These are phyloP conservation scores for Lyophyllum decastes DNA, from an alignment of 768 basidiomycete species.

Conservation along the genomic window DNA sequence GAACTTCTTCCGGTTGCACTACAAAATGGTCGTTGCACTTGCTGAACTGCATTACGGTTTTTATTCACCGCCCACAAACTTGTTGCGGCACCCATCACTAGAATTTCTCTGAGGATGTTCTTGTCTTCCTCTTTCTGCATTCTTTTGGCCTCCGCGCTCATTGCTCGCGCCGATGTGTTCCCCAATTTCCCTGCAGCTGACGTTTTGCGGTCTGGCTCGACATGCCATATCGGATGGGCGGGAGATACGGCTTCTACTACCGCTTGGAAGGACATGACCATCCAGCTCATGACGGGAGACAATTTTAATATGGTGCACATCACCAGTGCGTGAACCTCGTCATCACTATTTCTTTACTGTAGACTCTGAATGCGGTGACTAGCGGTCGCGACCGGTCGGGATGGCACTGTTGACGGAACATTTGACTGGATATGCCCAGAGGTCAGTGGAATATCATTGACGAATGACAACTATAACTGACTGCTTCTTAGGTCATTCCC, in stretches of 20 bases:
- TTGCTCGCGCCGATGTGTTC: slow-evolving; percentile 52
- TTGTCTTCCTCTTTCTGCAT: not conserved
- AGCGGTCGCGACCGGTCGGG: slow-evolving; percentile 63
- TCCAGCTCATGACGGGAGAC: slow-evolving; percentile 79
- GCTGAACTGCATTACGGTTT: not conserved
- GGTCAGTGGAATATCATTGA: slow-evolving; percentile 26
- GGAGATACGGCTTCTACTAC: slow-evolving; percentile 53
- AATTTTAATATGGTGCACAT: slow-evolving; percentile 71
- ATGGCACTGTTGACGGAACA: slow-evolving; percentile 56
- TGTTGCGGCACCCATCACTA: not conserved
- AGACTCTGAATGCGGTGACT: not conserved
- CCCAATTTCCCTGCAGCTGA: slow-evolving; percentile 65
- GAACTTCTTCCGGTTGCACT: not conserved
- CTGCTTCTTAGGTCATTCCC: slow-evolving; percentile 49
- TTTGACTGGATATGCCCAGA: slow-evolving; percentile 64
- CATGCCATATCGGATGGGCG: slow-evolving; percentile 63
- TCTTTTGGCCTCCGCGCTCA: slow-evolving; percentile 27
- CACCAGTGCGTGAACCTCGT: slow-evolving; percentile 49
- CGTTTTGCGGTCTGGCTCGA: slow-evolving; percentile 53
- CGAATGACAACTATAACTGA: not conserved
- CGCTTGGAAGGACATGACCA: slow-evolving; percentile 68
- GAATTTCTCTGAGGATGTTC: not conserved
- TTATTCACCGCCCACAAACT: not conserved
- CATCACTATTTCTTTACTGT: not conserved
- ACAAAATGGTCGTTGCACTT: not conserved